Base-by-base conservation (phyloP, 805 yeast species). In the Tetrapisispora phaffii region DNA sequence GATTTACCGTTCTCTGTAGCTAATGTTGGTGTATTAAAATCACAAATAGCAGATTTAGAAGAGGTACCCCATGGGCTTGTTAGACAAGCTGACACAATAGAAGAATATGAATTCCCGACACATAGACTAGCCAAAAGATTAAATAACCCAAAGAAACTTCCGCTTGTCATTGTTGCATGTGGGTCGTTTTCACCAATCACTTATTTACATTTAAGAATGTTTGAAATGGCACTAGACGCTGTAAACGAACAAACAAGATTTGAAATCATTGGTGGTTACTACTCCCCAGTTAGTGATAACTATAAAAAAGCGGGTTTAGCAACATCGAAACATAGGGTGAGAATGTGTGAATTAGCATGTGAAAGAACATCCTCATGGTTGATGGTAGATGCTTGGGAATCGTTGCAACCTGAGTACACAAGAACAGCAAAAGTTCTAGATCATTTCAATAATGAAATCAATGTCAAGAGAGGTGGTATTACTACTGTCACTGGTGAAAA, bases 351-450 rank as follows among this genome's bases (percentile, higher is more conserved):
- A 63, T 72, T 93, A 59, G 97, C 97, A 0, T 89, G 98, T 65
- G 98, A 93, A 61, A 74, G 98, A 57, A 93, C 98, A 0, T 80
- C 93, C 4, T 80, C 90, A 23, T 93, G 98, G 98, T 73, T 93
- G 34, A 93, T 93, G 98, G 98, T 93, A 24, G 98, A 93, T 63
- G 97, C 97, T 1, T 93, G 98, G 98, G 98, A 93, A 68, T 82
- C 94, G 3, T 71, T 93, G 48, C 98, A 93, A 65, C 85, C 85
- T 1, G 74, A 79, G 39, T 93, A 93, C 63, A 87, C 95, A 23
- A 75, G 98, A 53, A 93, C 98, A 0, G 97, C 97, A 1, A 75
- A 87, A 44, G 98, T 93, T 6, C 73, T 93, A 59, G 98, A 93
- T 62, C 98, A 93, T 65, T 93, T 93, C 67, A 90, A 93, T 65